phyloP scores from a whole-genome alignment of 768 basidiomycete genomes.

The Saitozyma sp. region DNA sequence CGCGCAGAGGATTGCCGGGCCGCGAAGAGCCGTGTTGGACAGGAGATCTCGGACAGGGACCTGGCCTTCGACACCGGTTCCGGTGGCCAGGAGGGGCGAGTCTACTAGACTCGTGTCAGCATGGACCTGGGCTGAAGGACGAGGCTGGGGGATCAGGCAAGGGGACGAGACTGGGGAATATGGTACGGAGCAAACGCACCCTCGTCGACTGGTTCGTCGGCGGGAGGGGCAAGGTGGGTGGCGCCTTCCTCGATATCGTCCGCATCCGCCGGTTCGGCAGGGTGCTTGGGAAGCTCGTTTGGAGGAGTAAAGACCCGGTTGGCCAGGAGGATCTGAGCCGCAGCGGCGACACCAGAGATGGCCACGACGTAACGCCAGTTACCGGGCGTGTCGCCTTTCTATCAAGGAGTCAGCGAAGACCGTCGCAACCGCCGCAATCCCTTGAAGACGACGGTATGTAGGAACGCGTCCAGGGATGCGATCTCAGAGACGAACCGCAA shows the following conservation, averaged over 20 bases:
- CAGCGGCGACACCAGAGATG: conserved; percentile 39
- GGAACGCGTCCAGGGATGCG: not conserved
- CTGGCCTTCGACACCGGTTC: conserved; percentile 15
- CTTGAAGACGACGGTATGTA: not conserved
- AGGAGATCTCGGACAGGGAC: conserved; percentile 40
- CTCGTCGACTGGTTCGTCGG: too few relatives aligned
- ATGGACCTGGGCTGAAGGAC: too few relatives aligned
- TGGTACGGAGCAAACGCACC: too few relatives aligned
- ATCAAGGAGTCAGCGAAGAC: conserved; percentile 1
- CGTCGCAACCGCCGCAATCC: not conserved
- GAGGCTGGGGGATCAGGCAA: too few relatives aligned
- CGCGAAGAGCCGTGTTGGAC: conserved; percentile 44
- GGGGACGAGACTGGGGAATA: too few relatives aligned
- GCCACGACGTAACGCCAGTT: conserved; percentile 48
- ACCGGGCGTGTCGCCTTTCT: conserved; percentile 47
- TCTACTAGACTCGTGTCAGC: conserved; percentile 8
- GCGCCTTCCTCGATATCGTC: not conserved
- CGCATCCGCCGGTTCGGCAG: not conserved
- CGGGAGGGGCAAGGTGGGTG: too few relatives aligned
- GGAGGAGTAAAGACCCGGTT: conserved; percentile 13
- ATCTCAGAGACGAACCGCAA: not conserved
- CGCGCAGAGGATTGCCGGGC: conserved; percentile 42
- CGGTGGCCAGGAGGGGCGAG: conserved; percentile 18
- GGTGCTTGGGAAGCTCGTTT: conserved; percentile 8
- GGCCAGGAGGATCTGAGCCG: conserved; percentile 28